Evolutionary conservation across 2,329 filamentous ascomycete species (phyloP).

Genomic region (Hymenoscyphus infarciens): DNA sequence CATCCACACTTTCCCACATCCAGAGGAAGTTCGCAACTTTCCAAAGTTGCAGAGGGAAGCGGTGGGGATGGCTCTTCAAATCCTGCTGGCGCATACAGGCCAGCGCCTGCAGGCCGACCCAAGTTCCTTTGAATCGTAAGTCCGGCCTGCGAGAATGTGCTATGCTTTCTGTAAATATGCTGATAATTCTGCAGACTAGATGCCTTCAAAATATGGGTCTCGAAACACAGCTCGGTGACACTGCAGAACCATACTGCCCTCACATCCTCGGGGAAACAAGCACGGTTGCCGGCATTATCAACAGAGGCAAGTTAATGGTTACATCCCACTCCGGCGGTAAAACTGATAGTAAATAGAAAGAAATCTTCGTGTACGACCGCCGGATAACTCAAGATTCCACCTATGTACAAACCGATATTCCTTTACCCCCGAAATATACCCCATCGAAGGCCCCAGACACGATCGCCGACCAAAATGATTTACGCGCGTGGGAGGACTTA

Average conservation of each 20-base stretch:
- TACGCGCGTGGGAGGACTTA: constrained; percentile 83
- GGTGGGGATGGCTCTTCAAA: constrained; percentile 75
- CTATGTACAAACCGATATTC: constrained; percentile 46
- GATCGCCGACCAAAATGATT: constrained; percentile 72
- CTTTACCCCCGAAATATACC: constrained; percentile 52
- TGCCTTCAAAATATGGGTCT: constrained; percentile 78
- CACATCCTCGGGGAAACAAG: constrained; percentile 64
- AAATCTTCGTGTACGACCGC: constrained; percentile 91
- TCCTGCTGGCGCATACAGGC: constrained; percentile 91
- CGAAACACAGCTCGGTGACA: constrained; percentile 69
- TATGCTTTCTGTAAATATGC: constrained; percentile 6
- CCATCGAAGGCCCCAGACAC: constrained; percentile 73
- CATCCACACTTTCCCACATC: constrained; percentile 16
- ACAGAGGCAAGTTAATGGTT: constrained; percentile 59
- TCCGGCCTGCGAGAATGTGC: constrained; percentile 21
- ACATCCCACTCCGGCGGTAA: background rate
- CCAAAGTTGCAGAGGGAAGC: constrained; percentile 30
- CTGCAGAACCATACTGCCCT: constrained; percentile 79
- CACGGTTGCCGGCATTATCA: constrained; percentile 62
- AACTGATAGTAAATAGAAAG: constrained; percentile 53
- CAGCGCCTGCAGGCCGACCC: constrained; percentile 78
- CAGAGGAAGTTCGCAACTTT: constrained; percentile 24
- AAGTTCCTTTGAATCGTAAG: constrained; percentile 69
- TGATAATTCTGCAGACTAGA: constrained; percentile 60
- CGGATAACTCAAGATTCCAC: constrained; percentile 59